These are phyloP conservation scores for Parastagonospora avenae DNA, from an alignment of 2,329 filamentous ascomycete species.

Conservation along the genomic window DNA sequence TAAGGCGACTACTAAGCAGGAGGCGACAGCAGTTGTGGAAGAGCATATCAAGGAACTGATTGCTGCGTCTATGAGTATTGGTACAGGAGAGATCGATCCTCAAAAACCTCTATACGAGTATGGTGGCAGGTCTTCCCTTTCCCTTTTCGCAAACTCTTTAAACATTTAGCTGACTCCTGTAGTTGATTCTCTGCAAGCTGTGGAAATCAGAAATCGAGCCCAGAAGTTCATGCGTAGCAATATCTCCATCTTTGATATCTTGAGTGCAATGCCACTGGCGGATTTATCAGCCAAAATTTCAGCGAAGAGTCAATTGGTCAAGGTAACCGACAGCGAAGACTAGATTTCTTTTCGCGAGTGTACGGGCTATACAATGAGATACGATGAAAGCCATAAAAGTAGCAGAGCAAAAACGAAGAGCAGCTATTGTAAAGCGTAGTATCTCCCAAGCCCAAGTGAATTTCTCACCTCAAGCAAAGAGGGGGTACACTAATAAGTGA, in stretches of 20 bases:
- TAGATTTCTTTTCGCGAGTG: too few relatives aligned
- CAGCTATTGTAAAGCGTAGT: too few relatives aligned
- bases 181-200: neutral
- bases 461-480: too few relatives aligned
- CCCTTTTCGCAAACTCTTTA: neutral
- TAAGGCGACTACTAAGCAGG: neutral
- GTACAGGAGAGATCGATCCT: neutral
- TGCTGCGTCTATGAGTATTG: neutral
- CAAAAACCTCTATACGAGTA: neutral
- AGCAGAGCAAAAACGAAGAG: too few relatives aligned
- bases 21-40: neutral
- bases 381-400: too few relatives aligned
- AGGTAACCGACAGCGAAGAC: too few relatives aligned
- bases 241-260: neutral
- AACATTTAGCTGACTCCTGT: neutral
- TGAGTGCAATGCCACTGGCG: neutral
- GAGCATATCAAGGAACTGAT: neutral
- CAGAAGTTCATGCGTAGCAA: neutral
- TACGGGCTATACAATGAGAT: too few relatives aligned
- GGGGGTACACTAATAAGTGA: too few relatives aligned
- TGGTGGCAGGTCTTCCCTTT: neutral
- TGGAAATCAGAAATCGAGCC: neutral
- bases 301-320: neutral
- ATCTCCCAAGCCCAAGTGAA: too few relatives aligned
- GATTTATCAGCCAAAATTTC: neutral